Conservation (phyloP, 1,284 basidiomycete genomes). For the Ganoderma lucidum region DNA sequence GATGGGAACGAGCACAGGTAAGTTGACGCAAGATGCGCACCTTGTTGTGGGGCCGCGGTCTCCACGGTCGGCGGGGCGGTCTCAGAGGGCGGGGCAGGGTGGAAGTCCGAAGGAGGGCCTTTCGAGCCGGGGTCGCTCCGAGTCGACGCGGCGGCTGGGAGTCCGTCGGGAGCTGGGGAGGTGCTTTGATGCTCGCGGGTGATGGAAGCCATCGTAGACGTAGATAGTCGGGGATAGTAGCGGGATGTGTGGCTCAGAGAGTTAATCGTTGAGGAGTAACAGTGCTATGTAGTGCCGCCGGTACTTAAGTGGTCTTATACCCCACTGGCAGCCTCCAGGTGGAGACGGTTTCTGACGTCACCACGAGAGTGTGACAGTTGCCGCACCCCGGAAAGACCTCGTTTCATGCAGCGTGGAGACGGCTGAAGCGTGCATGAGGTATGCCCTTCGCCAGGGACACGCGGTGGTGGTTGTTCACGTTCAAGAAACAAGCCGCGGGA, state of each 20-base stretch:
- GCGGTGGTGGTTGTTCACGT: neutral
- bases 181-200: slow-evolving; percentile 6
- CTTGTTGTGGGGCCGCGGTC: slow-evolving; percentile 25
- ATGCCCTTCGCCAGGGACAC: neutral
- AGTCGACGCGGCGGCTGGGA: neutral
- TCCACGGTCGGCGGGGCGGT: slow-evolving; percentile 21
- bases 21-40: neutral
- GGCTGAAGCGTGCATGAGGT: neutral
- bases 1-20: neutral
- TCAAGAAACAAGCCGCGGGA: neutral
- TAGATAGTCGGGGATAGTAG: neutral
- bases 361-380: neutral
- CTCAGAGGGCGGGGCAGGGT: slow-evolving; percentile 23
- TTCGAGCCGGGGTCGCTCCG: neutral
- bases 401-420: neutral
- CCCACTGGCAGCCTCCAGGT: neutral
- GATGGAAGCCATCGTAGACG: slow-evolving; percentile 19
- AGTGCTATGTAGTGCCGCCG: neutral
- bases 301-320: neutral
- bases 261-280: neutral
- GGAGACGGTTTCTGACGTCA: slow-evolving; percentile 8
- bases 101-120: slow-evolving; percentile 20
- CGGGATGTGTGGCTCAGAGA: neutral
- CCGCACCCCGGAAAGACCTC: too few relatives aligned
- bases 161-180: slow-evolving; percentile 10